phyloP scores from a whole-genome alignment of 306 rosid species.

The Sphenostylis stenocarpa region DNA sequence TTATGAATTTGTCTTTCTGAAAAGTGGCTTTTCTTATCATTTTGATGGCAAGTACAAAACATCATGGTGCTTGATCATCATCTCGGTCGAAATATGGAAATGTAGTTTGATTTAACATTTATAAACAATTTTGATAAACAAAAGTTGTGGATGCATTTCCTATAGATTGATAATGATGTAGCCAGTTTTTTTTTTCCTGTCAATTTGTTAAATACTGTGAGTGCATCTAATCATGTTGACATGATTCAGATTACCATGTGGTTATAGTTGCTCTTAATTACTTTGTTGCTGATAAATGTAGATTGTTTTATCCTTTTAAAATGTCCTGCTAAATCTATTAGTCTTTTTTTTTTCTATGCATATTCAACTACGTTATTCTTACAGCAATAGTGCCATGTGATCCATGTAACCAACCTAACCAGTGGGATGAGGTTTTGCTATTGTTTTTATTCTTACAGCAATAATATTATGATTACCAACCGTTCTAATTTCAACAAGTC shows the following conservation, averaged over 20 bases:
- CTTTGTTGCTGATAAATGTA: not conserved
- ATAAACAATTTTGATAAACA: not conserved
- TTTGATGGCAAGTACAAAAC: not conserved
- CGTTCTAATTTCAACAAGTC: conserved; percentile 13
- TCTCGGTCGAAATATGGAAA: not conserved
- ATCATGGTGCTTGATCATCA: not conserved
- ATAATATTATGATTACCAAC: not conserved
- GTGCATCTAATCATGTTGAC: not conserved
- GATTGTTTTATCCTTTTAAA: not conserved
- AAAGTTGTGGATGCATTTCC: conserved; percentile 5
- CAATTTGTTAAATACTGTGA: not conserved
- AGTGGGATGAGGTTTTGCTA: not conserved
- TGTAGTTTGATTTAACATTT: conserved; percentile 5
- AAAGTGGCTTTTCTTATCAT: not conserved
- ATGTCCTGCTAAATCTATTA: not conserved
- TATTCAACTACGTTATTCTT: not conserved
- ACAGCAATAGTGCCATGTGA: not conserved
- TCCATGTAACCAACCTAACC: not conserved
- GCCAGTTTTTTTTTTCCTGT: not conserved
- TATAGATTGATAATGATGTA: not conserved
- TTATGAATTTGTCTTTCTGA: not conserved
- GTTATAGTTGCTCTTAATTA: conserved; percentile 11
- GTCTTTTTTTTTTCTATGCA: not conserved
- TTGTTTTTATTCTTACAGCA: not conserved
- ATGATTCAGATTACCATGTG: not conserved